Evolutionary conservation across 129 eudicot species (phyloP).

Genomic region (Lonicera japonica): DNA sequence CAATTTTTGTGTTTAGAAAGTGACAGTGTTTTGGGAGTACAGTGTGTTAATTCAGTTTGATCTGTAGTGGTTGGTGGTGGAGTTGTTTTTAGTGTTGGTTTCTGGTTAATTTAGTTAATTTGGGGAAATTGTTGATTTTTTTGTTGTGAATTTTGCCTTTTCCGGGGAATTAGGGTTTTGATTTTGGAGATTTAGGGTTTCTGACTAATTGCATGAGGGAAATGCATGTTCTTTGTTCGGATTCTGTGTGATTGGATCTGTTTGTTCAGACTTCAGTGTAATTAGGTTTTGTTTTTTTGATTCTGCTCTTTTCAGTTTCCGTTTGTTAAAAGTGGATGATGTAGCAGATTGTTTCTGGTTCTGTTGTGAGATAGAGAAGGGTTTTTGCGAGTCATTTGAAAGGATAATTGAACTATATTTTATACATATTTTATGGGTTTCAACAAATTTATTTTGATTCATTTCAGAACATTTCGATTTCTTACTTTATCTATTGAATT

Average conservation of each 20-base stretch:
- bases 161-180: conserved; percentile 11
- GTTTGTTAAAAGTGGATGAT: no score
- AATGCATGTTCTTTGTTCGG: conserved; percentile 6
- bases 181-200: conserved; percentile 10
- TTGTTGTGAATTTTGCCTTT: neutral
- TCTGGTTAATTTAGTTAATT: neutral
- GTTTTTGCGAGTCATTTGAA: neutral
- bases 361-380: neutral
- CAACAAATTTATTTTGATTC: neutral
- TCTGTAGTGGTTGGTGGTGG: no score
- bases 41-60: neutral
- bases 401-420: neutral
- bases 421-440: neutral
- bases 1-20: no score
- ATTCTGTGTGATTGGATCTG: neutral
- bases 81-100: neutral
- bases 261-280: neutral
- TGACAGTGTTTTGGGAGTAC: neutral
- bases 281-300: neutral
- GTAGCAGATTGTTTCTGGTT: no score
- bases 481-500: neutral
- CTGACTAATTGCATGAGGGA: conserved; percentile 5
- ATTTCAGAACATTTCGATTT: neutral
- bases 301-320: no score
- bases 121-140: neutral